These are phyloP conservation scores for Jaltomata sinuosa DNA, from an alignment of 257 asterid genomes.

Conservation along the genomic window DNA sequence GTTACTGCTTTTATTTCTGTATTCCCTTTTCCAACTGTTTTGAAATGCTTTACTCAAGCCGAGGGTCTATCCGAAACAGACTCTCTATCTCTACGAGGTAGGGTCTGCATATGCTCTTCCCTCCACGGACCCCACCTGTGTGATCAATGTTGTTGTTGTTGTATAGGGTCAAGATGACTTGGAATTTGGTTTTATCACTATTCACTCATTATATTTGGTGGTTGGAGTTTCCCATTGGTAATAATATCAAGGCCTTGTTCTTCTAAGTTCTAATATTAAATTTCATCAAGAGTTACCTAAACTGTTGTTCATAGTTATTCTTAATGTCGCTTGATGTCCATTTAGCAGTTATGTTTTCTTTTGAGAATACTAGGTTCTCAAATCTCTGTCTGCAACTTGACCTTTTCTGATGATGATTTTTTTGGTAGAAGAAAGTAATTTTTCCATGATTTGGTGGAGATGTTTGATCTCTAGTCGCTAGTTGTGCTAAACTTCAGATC, in stretches of 20 bases:
- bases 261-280: background rate
- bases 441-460: background rate
- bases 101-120: too few relatives aligned
- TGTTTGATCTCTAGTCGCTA: background rate
- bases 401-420: background rate
- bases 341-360: background rate
- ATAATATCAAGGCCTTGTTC: background rate
- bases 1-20: too few relatives aligned
- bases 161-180: background rate
- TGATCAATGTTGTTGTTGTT: too few relatives aligned
- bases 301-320: background rate
- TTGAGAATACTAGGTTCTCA: background rate
- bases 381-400: background rate
- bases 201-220: background rate
- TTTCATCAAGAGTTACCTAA: background rate
- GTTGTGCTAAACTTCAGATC: background rate
- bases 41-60: too few relatives aligned
- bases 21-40: too few relatives aligned
- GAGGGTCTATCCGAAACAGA: too few relatives aligned
- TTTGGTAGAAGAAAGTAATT: background rate
- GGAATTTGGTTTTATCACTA: background rate
- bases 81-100: too few relatives aligned
- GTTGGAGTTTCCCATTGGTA: background rate
- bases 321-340: background rate
- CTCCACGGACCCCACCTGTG: too few relatives aligned